Evolutionary conservation across 768 basidiomycete genomes (phyloP).

Genomic region (Psilocybe cubensis): DNA sequence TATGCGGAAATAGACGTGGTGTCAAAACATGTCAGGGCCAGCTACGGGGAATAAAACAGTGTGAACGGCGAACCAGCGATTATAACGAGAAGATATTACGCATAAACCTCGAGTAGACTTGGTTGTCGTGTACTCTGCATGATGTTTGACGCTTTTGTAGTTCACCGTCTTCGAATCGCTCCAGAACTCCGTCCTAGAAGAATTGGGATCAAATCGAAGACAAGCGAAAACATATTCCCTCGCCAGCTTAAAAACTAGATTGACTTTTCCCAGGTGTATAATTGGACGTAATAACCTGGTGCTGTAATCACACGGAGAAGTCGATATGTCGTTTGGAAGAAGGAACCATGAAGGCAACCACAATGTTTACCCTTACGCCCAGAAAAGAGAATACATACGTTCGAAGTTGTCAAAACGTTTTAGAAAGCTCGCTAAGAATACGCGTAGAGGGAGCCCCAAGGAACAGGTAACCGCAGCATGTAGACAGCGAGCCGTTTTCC

Average conservation of each 20-base stretch:
- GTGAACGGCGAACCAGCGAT: neutral
- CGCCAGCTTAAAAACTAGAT: neutral
- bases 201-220: neutral
- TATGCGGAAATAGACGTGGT: neutral
- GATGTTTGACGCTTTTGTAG: no score
- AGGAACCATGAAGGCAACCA: neutral
- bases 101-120: neutral
- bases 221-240: neutral
- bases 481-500: neutral
- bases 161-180: neutral
- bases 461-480: neutral
- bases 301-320: neutral
- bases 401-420: no score
- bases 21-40: no score
- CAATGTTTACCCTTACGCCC: no score
- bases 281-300: neutral
- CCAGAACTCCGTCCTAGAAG: no score
- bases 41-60: no score
- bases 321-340: neutral
- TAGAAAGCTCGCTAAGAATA: no score
- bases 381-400: no score
- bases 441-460: no score
- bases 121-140: neutral
- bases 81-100: neutral
- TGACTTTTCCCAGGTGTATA: neutral